These are phyloP conservation scores for Aspergillus intermedius DNA, from an alignment of 2,329 filamentous ascomycete genomes.

Conservation along the genomic window DNA sequence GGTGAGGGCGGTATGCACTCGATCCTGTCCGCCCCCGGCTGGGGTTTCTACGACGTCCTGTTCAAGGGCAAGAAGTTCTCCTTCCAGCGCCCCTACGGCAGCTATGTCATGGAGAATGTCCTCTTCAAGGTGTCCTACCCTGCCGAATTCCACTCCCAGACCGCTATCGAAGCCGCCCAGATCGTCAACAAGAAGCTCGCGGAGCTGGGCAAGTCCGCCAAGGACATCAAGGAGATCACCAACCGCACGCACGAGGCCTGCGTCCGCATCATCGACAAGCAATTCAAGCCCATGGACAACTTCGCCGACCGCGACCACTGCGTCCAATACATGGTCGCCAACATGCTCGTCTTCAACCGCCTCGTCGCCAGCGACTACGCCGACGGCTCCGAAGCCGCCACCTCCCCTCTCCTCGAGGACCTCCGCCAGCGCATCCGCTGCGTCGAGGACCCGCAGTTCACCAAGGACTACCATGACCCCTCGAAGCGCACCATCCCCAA, in stretches of 20 bases:
- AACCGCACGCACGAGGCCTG: conserved; percentile 98
- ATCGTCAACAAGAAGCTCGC: conserved; percentile 79
- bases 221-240: conserved; percentile 86
- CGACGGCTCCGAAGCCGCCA: conserved; percentile 86
- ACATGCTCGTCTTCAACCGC: conserved; percentile 92
- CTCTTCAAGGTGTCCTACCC: conserved; percentile 99
- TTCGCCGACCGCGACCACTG: conserved; percentile 99
- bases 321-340: conserved; percentile 97
- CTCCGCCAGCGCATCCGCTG: conserved; percentile 91
- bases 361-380: conserved; percentile 90
- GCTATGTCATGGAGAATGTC: conserved; percentile 99
- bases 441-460: conserved; percentile 93
- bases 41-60: conserved; percentile 98
- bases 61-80: conserved; percentile 95
- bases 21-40: conserved; percentile 82
- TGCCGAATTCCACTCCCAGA: conserved; percentile 98
- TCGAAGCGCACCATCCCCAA: conserved; percentile 93
- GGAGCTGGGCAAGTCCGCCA: conserved; percentile 78
- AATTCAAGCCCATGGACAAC: conserved; percentile 99
- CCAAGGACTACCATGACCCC: conserved; percentile 90
- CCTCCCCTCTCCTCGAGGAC: conserved; percentile 79
- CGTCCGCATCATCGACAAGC: conserved; percentile 99
- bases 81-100: conserved; percentile 93
- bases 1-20: conserved; percentile 88
- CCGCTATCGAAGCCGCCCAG: conserved; percentile 89